Evolutionary conservation across 495 filamentous ascomycete species (phyloP), one percentile per base, ranked within the genome.

Genomic region (Elasticomyces elasticus): DNA sequence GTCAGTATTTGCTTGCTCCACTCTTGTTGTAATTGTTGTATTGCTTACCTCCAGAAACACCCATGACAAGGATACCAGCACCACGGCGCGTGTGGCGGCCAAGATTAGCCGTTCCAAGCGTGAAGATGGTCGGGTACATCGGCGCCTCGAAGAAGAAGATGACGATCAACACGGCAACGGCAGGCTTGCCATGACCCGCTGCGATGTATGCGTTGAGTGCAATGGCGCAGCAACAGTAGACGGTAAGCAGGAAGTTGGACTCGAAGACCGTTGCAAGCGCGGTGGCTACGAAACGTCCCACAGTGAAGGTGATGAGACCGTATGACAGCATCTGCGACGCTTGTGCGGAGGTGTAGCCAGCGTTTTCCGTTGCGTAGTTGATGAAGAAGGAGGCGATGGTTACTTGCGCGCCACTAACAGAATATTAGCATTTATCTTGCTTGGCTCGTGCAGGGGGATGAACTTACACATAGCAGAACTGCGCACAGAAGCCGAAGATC

Each of bases 391-490:
- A 81, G 31, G 76, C 81, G 58, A 85, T 82, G 70, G 53, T 61
- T 67, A 76, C 71, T 61, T 90, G 85, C 0, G 82, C 76, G 24
- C 80, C 82, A 19, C n/a, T n/a, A n/a, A n/a, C n/a, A n/a, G n/a
- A n/a, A n/a, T n/a, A n/a, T n/a, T n/a, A n/a, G n/a, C n/a, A n/a
- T n/a, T n/a, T n/a, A n/a, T n/a, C n/a, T n/a, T n/a, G n/a, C n/a
- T n/a, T n/a, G n/a, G n/a, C n/a, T n/a, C n/a, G n/a, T n/a, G n/a
- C n/a, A n/a, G n/a, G n/a, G n/a, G n/a, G n/a, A n/a, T n/a, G n/a
- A n/a, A n/a, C n/a, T n/a, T n/a, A n/a, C n/a, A 83, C 78, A 63
- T 88, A 89, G n/a, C 75, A 78, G 73, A 84, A 88, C 62, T 90
- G 85, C 13, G 83, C 76, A 31, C 83, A 50, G 10, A 85, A 76